Percentiles rank a stretch among this genome's conserved stretches.
These are phyloP conservation scores for Allium fistulosum DNA, from an alignment of 106 monocot species.

Conservation along the genomic window DNA sequence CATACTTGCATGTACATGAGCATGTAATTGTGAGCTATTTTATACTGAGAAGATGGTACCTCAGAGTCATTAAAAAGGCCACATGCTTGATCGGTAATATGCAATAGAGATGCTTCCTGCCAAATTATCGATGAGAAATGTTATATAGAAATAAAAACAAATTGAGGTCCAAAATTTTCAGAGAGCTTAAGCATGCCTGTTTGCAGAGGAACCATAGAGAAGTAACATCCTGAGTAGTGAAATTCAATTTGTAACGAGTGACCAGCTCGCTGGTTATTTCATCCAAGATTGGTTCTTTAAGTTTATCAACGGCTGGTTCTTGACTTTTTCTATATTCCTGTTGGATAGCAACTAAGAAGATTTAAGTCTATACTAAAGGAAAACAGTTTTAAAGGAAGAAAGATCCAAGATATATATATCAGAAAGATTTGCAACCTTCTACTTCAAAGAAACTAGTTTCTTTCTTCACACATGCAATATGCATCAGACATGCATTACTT, in stretches of 20 bases:
- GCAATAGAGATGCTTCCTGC: conserved; percentile 94
- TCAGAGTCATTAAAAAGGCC: conserved; percentile 71
- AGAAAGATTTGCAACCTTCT: no score
- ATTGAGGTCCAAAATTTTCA: neutral
- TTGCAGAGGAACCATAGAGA: conserved; percentile 98
- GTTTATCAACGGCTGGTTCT: conserved; percentile 78
- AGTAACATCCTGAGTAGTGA: conserved; percentile 68
- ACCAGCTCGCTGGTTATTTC: conserved; percentile 40
- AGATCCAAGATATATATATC: no score
- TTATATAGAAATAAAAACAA: neutral
- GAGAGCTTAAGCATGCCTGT: conserved; percentile 38
- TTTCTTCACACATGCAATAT: no score
- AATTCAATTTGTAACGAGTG: conserved; percentile 56
- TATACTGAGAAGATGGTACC: conserved; percentile 21
- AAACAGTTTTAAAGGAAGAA: neutral
- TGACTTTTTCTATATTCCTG: conserved; percentile 73
- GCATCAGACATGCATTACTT: no score
- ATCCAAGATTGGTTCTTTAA: conserved; percentile 80
- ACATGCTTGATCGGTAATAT: conserved; percentile 90
- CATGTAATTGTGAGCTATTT: no score
- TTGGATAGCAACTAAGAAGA: conserved; percentile 7
- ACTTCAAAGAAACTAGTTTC: no score
- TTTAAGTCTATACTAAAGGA: neutral
- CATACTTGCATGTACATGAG: no score
- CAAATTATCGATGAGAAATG: neutral